Evolutionary conservation across 1,139 yeast genomes (phyloP), one percentile per base, ranked within the genome.

Genomic region (Pichia sp.): DNA sequence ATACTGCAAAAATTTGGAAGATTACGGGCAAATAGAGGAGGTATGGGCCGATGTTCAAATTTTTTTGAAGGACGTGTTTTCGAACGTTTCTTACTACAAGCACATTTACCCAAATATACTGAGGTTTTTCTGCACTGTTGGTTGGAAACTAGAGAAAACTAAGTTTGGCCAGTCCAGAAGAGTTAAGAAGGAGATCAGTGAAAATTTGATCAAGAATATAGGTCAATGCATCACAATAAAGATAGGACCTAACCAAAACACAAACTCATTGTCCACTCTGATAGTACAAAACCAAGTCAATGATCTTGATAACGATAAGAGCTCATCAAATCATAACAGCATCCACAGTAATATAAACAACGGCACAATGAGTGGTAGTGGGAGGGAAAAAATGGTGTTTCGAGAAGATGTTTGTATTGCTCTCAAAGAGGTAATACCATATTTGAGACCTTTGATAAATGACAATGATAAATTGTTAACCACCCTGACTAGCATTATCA

Each of bases 21-120:
- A 87, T 56, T 77, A 76, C 56, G 96, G 89, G 59, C 82, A 88
- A 0, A 71, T 89, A 36, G 87, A 84, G 53, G 96, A 90, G 54
- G 75, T 88, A 25, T 89, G 91, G 84, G 66, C 66, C 19, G 77
- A 76, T 25, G 72, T 83, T 22, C 69, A 80, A 44, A 68, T 67
- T 6, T 89, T 87, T 60, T 72, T 87, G 58, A 81, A 75, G 56
- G 89, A 83, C 25, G 76, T 82, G 0, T 60, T 74, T 41, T 67
- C 76, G 13, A 80, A 82, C 60, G 66, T 76, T 18, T 59, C 69
- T n/a, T 63, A 70, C 2, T 87, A 80, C 64, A 75, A 75, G 51
- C 68, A 68, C 1, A 65, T 85, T 0, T 66, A 82, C 43, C 78
- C 87, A 1, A 76, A 74, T 43, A 61, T 84, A 5, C 67, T 88